These are phyloP conservation scores for Cystobasidium ongulense DNA, from an alignment of 768 basidiomycete genomes.

Conservation along the genomic window DNA sequence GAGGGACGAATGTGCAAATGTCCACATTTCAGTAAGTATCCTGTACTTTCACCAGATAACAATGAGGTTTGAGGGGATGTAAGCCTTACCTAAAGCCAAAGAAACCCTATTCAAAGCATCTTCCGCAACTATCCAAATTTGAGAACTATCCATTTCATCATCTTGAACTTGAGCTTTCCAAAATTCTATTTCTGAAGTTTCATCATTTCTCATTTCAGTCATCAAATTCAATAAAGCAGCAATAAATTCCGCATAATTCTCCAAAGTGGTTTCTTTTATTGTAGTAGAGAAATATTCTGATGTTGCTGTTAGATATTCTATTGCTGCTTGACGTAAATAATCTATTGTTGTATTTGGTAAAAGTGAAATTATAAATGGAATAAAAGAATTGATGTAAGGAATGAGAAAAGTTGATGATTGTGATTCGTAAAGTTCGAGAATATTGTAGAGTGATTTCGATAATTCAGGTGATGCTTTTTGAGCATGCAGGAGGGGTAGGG, in stretches of 20 bases:
- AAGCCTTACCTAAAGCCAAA: neutral
- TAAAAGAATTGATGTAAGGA: slow-evolving; percentile 1
- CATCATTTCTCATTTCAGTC: neutral
- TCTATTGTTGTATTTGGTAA: neutral
- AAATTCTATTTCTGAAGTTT: neutral
- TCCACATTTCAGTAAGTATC: too few relatives aligned
- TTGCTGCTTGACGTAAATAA: neutral
- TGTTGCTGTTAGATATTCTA: slow-evolving; percentile 6
- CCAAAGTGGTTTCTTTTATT: neutral
- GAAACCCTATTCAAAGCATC: slow-evolving; percentile 11
- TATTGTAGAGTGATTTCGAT: neutral
- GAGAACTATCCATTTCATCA: neutral
- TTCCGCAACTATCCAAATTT: slow-evolving; percentile 2
- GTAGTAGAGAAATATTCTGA: neutral
- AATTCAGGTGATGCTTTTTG: neutral
- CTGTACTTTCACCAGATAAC: neutral
- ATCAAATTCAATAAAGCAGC: neutral
- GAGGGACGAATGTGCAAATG: neutral
- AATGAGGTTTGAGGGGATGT: neutral
- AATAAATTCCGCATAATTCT: neutral
- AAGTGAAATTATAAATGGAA: slow-evolving; percentile 3
- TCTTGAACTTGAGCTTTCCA: slow-evolving; percentile 10
- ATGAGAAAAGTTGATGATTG: neutral
- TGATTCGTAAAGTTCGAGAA: slow-evolving; percentile 1
- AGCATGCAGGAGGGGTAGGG: neutral